Evolutionary conservation across 78 protist genomes (phyloP), one percentile per base, ranked within the genome.

Genomic region (Protostelium mycophagum): DNA sequence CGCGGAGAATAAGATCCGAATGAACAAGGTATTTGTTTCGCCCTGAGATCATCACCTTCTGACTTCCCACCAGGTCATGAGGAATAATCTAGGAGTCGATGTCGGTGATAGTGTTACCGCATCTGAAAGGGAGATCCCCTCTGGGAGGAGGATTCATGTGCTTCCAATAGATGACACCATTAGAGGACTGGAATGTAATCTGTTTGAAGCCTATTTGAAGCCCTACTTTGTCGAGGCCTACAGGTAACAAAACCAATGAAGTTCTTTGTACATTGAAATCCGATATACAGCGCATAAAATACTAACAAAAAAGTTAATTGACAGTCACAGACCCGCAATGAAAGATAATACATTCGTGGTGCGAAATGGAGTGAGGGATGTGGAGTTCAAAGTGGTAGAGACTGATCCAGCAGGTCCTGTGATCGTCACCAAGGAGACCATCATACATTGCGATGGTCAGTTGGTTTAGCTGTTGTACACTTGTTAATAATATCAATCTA

Each of bases 361-460:
- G 28, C 98, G 99, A 73, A 99, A 98, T n/a, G 99, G 98, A 63
- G 99, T 99, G 99, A 96, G 99, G 36, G 98, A 98, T 36, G 99
- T 99, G 34, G 99, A 99, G 91, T 99, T 99, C 95, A 99, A 99
- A 93, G 99, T 99, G 25, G 99, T 98, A 0, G 99, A 97, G 89
- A 92, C 97, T 25, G 99, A 99, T 85, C 99, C 99, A 1, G 94
- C 85, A 0, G 91, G 87, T 39, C 94, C 86, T 63, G 96, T 97
- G 92, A 96, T 96, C 35, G 98, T 99, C 0, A 97, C 99, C 0
- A 99, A 99, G 35, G 98, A 98, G 85, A 99, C 99, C 0, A 94
- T 95, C 73, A 99, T 99, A 91, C 98, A 96, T 96, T 98, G 99
- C 91, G 99, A 99, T 88, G 99, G 99, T 73, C 99, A 99, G n/a